These are phyloP conservation scores for Globisporangium paroecandrum DNA, from an alignment of 352 stramenopile genomes.

Conservation along the genomic window DNA sequence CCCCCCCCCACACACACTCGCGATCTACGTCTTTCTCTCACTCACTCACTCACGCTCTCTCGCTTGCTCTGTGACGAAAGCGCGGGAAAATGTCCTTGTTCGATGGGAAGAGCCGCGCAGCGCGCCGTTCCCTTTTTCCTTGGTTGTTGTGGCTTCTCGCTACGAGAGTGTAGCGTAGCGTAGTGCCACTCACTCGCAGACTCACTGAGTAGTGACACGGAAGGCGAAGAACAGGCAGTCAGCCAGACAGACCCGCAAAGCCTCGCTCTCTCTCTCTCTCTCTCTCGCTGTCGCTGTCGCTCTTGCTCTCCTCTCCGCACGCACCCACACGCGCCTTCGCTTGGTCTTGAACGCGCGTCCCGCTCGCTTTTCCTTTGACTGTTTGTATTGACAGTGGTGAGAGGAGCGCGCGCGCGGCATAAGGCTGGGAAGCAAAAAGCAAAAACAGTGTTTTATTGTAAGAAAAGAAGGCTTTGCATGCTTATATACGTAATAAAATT, in stretches of 20 bases:
- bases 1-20: background rate
- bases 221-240: background rate
- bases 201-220: background rate
- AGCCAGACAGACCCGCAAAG: background rate
- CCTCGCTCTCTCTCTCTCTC: background rate
- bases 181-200: background rate
- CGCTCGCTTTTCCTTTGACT: conserved; percentile 7
- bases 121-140: background rate
- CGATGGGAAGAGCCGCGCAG: background rate
- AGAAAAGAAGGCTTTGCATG: too few species aligned
- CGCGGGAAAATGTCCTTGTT: background rate
- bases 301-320: background rate
- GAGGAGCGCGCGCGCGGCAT: background rate
- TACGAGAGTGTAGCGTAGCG: background rate
- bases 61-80: background rate
- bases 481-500: too few species aligned
- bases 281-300: too few species aligned
- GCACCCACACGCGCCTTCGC: background rate
- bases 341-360: background rate
- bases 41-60: too few species aligned
- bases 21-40: background rate
- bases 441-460: too few species aligned
- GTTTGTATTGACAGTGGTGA: conserved; percentile 5
- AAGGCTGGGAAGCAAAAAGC: too few species aligned
- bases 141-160: background rate